phyloP scores from a whole-genome alignment of 176 grass and related monocot genomes.

The Avena insularis region DNA sequence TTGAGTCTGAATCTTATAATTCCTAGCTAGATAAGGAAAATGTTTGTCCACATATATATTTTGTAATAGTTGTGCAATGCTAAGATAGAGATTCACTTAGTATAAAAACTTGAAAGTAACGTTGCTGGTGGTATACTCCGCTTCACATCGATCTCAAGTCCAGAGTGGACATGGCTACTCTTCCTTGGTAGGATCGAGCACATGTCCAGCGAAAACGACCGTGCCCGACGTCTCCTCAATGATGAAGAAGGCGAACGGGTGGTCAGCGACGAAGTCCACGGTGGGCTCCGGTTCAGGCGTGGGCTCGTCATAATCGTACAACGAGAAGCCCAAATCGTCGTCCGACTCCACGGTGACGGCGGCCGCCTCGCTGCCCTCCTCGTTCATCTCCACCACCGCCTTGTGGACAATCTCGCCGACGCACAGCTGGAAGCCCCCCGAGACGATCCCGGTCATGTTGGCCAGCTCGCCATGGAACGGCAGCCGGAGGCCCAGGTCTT shows the following conservation, averaged over 20 bases:
- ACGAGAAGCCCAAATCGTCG: background rate
- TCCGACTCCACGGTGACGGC: background rate
- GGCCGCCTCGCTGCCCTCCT: constrained; percentile 37
- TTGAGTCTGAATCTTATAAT: too few species aligned
- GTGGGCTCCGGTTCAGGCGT: background rate
- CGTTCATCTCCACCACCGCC: constrained; percentile 39
- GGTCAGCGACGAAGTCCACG: background rate
- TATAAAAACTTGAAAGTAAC: too few species aligned
- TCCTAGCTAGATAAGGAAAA: too few species aligned
- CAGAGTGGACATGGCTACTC: background rate
- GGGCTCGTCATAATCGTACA: background rate
- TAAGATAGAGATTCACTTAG: too few species aligned
- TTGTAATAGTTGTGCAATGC: too few species aligned
- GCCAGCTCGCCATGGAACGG: background rate
- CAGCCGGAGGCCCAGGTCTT: background rate
- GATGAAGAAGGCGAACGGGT: background rate
- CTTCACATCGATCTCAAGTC: background rate
- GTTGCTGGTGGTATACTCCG: background rate
- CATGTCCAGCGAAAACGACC: background rate
- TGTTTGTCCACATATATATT: too few species aligned
- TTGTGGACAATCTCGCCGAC: constrained; percentile 27
- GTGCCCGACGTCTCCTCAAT: background rate
- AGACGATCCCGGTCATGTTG: constrained; percentile 28
- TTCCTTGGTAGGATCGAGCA: background rate
- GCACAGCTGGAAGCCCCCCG: background rate